Conservation (phyloP, 495 filamentous ascomycete species). For the Lasiosphaeria miniovina region DNA sequence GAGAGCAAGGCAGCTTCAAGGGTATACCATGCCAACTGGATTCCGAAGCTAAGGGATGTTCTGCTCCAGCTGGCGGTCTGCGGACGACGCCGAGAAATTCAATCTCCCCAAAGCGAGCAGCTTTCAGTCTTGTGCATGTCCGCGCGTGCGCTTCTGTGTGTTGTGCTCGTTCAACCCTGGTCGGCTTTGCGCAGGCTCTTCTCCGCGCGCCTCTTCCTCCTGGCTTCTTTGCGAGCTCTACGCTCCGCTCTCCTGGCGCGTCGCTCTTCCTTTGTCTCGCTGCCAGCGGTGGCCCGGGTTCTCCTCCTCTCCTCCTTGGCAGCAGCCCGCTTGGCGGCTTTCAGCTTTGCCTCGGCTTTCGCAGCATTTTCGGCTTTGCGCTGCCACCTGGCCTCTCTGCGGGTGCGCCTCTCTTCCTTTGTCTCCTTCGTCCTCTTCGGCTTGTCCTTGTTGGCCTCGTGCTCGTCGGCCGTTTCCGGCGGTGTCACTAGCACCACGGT, state of each 20-base stretch:
- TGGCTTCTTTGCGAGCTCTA: constrained; percentile 42
- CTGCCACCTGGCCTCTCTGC: constrained; percentile 33
- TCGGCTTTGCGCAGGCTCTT: background rate
- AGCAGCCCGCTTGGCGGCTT: constrained; percentile 20
- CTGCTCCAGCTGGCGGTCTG: too few species aligned
- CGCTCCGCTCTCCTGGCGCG: constrained; percentile 42
- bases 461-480: constrained; percentile 17
- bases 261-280: constrained; percentile 40
- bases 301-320: constrained; percentile 22
- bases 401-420: constrained; percentile 36
- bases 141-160: too few species aligned
- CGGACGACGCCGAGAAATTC: too few species aligned
- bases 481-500: constrained; percentile 43
- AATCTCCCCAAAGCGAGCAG: too few species aligned
- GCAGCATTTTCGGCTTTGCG: constrained; percentile 20
- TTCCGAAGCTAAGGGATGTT: too few species aligned
- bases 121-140: too few species aligned
- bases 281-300: constrained; percentile 24
- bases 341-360: constrained; percentile 8
- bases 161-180: background rate
- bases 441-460: constrained; percentile 16
- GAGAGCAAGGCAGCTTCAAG: too few species aligned
- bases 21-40: too few species aligned
- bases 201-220: constrained; percentile 15
- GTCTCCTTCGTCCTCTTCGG: constrained; percentile 24